Evolutionary conservation across 2,329 filamentous ascomycete species (phyloP), one percentile per base, ranked within the genome.

Genomic region (Zymoseptoria crescenta): DNA sequence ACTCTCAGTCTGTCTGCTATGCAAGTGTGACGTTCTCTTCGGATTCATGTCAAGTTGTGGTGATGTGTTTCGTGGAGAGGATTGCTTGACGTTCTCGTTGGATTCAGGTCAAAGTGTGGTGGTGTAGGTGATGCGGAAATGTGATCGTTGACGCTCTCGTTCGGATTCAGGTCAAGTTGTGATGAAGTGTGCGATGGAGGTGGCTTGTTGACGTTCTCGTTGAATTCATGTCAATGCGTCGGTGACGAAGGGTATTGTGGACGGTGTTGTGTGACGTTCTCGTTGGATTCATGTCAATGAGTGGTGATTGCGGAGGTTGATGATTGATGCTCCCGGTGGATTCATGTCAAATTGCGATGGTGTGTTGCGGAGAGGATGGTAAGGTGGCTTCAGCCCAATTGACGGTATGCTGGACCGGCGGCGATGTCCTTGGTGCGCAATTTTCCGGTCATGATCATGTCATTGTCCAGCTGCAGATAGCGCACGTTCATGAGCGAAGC

Each of bases 381-480:
- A 45, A 16, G 35, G 35, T 45, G 35, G n/a, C 35, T 45, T 45
- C 35, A 45, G 10, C 35, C 35, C 35, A 16, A 45, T 45, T 13
- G 35, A 16, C 35, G 35, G 16, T 13, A 16, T 45, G 13, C 13
- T 45, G 35, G 35, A 45, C n/a, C 13, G 35, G 16, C 35, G 5
- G 35, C 10, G 13, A 16, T 13, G 13, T 45, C 13, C 35, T 24
- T 45, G 35, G 13, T n/a, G 16, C 35, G 13, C 35, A 45, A 45
- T 45, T 45, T 13, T 45, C 35, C 35, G 16, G 10, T 45, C 13
- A 45, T 45, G 13, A 45, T 45, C 27, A 91, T 85, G 73, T 96
- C 91, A 59, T 90, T 85, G 2, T 89, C 91, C 61, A 96, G 80
- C 35, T 88, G 88, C 56, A 84, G 80, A 91, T 91, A 96, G 59